These are phyloP conservation scores for Pyrenophora graminea DNA, from an alignment of 2,329 filamentous ascomycete genomes.

Conservation along the genomic window DNA sequence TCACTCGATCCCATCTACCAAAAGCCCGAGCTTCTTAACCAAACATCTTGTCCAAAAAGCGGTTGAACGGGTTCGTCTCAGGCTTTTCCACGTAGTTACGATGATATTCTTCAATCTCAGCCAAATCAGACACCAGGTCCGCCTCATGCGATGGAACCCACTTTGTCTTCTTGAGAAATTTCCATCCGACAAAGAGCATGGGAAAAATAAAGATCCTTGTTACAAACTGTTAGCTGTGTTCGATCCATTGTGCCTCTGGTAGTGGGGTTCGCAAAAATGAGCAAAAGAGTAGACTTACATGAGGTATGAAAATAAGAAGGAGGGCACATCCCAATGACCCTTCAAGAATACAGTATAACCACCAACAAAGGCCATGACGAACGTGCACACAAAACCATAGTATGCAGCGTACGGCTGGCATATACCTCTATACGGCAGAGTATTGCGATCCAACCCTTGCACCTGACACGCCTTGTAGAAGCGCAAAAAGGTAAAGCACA, in stretches of 20 bases:
- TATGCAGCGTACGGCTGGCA: slow-evolving; percentile 75
- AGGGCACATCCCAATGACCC: slow-evolving; percentile 67
- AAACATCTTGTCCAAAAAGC: slow-evolving; percentile 53
- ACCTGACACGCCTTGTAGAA: slow-evolving; percentile 71
- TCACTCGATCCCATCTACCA: background rate
- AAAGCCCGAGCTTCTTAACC: slow-evolving; percentile 22
- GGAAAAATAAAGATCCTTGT: slow-evolving; percentile 72
- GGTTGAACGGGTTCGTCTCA: slow-evolving; percentile 52
- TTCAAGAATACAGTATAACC: slow-evolving; percentile 78
- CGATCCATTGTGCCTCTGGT: background rate
- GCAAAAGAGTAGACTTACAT: slow-evolving; percentile 2
- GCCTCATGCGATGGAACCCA: slow-evolving; percentile 62
- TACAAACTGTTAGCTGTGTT: background rate
- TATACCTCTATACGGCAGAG: slow-evolving; percentile 70
- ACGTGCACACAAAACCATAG: slow-evolving; percentile 65
- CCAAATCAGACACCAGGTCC: slow-evolving; percentile 65
- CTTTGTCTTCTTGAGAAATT: slow-evolving; percentile 67
- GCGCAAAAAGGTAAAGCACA: slow-evolving; percentile 70
- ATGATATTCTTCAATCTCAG: slow-evolving; percentile 71
- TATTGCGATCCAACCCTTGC: slow-evolving; percentile 69
- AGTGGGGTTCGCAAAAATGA: background rate
- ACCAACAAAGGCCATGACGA: slow-evolving; percentile 73
- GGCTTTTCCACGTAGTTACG: slow-evolving; percentile 60
- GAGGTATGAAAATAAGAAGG: slow-evolving; percentile 70
- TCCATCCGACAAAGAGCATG: slow-evolving; percentile 71